Evolutionary conservation across 2,329 filamentous ascomycete genomes (phyloP), one percentile per base, ranked within the genome.

Genomic region (Plectosphaerella plurivora): DNA sequence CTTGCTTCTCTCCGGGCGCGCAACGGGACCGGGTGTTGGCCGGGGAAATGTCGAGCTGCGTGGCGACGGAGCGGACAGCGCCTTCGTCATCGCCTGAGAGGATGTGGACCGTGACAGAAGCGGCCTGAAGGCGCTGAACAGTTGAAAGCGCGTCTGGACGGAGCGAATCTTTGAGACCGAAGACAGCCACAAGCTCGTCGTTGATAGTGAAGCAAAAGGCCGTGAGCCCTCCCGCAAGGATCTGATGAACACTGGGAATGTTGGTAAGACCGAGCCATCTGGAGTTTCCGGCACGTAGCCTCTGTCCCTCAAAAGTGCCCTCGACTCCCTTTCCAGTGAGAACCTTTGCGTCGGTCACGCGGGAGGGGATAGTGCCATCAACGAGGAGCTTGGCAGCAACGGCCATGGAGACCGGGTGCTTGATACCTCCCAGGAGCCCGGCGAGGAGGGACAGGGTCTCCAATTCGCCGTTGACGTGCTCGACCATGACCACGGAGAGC

Each of bases 81-180:
- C 65, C 67, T n/a, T 74, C 66, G 37, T 81, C 75, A 46, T 83
- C 80, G 6, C 79, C 80, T 3, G 75, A 79, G 39, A 82, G 60
- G 5, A 83, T 57, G 50, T 78, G 75, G 1, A 82, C 70, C 0
- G 63, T 50, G 15, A 82, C 68, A 1, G 68, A 68, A 8, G 66
- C 64, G 2, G 56, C 54, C 4, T 68, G 65, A 2, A 83, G 65
- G 3, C 58, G 44, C 0, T 57, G 33, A 6, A 81, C 56, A 0
- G 69, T 68, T 0, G 57, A 24, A 0, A 49, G 20, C 2, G 78
- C 70, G 20, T 79, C 78, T 1, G 65, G 51, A 4, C 79, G 73
- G 14, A 80, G 54, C 0, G 65, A 60, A 51, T 81, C 77, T n/a
- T 70, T 56, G 1, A 83, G 72, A 0, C 74, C 73, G 53, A 72